Conservation (phyloP, 2,329 filamentous ascomycete species). For the Fusarium phyllophilum region DNA sequence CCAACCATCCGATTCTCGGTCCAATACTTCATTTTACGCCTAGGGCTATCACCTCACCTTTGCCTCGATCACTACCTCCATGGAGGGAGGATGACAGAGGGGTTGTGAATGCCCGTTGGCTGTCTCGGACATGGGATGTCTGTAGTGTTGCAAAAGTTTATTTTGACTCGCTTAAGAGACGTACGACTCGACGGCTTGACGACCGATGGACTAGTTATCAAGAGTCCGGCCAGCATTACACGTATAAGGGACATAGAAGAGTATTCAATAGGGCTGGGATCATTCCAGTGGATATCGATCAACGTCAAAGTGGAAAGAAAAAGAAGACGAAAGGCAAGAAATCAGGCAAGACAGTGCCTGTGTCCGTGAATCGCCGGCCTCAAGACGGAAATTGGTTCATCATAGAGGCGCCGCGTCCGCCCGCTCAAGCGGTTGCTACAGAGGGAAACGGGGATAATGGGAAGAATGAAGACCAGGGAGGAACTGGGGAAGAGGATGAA, state of each 20-base stretch:
- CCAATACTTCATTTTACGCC: neutral
- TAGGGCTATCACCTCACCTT: neutral
- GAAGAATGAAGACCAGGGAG: neutral
- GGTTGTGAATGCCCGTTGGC: neutral
- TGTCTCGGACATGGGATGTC: neutral
- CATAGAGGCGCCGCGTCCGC: neutral
- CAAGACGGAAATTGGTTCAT: neutral
- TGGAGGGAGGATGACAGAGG: neutral
- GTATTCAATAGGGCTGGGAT: neutral
- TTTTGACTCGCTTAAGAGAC: neutral
- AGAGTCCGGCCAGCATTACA: neutral
- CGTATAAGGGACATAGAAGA: neutral
- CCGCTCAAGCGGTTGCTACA: fast-evolving
- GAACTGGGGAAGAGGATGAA: fast-evolving
- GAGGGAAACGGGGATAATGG: neutral
- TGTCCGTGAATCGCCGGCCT: neutral
- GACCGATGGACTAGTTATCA: neutral
- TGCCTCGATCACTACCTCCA: neutral
- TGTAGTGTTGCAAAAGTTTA: neutral
- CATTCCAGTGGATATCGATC: neutral
- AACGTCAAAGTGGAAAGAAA: fast-evolving
- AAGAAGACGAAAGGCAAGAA: neutral
- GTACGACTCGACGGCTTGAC: neutral
- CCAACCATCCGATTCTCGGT: neutral
- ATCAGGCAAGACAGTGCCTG: neutral